Percentiles rank a stretch among this genome's conserved stretches.
These are phyloP conservation scores for Fusarium sp. DNA, from an alignment of 2,329 filamentous ascomycete genomes.

Conservation along the genomic window DNA sequence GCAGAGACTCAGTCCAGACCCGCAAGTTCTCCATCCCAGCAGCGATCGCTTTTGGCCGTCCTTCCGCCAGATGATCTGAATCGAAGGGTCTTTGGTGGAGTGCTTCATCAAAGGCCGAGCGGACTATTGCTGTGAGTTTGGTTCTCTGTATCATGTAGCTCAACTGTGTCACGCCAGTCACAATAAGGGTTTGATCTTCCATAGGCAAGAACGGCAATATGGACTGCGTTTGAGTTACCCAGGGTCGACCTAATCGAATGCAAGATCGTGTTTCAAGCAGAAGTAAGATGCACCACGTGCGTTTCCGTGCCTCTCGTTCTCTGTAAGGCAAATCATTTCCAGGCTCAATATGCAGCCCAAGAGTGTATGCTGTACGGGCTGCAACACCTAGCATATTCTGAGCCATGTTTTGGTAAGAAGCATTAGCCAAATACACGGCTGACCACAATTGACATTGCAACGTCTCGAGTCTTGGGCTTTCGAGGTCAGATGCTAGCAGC, in stretches of 20 bases:
- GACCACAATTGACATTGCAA: conserved; percentile 1
- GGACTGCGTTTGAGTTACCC: not conserved
- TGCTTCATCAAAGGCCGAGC: not conserved
- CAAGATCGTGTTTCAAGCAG: not conserved
- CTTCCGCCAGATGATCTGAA: not conserved
- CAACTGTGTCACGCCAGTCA: accelerated
- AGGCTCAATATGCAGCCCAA: not conserved
- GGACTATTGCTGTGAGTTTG: not conserved
- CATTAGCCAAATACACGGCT: not conserved
- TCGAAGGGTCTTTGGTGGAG: accelerated
- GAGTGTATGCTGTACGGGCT: not conserved
- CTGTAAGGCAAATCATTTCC: accelerated
- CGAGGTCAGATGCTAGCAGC: not conserved
- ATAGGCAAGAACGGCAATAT: not conserved
- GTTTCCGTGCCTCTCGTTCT: not conserved
- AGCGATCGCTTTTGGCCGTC: accelerated
- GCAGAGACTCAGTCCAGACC: not conserved
- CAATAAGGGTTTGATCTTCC: accelerated
- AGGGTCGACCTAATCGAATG: not conserved
- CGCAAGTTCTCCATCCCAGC: not conserved
- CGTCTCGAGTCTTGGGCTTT: not conserved
- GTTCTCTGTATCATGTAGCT: not conserved
- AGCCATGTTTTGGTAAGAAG: not conserved
- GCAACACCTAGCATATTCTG: not conserved
- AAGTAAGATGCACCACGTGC: not conserved